A percentile compares a stretch with the other conserved stretches of the same genome.
Evolutionary conservation across 768 basidiomycete genomes (phyloP).

Genomic region (Mycena kentingensis): DNA sequence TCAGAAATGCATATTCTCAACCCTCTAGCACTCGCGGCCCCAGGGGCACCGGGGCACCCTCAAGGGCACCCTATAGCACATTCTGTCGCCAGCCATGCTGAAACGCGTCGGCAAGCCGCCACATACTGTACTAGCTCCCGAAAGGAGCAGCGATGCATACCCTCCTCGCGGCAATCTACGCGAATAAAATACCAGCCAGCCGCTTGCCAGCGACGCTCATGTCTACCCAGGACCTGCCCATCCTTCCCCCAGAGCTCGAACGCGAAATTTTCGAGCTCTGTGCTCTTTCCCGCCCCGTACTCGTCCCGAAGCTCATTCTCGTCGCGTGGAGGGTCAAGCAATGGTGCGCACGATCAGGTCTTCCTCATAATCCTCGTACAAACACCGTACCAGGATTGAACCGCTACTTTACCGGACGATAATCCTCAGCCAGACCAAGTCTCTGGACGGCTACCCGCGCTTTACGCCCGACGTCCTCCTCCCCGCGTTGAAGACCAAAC

Average conservation of each 20-base stretch:
- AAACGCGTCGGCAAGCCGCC: no score
- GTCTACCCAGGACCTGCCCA: background rate
- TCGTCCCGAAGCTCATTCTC: conserved; percentile 28
- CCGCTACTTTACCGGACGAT: background rate
- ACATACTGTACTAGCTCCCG: background rate
- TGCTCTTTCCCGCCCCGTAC: conserved; percentile 22
- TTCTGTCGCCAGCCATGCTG: no score
- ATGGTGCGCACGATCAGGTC: conserved; percentile 25
- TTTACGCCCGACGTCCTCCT: background rate
- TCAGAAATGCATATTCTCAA: no score
- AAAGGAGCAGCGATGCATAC: no score
- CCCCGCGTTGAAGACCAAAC: background rate
- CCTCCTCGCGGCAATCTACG: background rate
- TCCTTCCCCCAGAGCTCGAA: conserved; percentile 33
- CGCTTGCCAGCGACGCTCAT: conserved; percentile 1
- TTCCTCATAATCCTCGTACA: background rate
- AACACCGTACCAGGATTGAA: background rate
- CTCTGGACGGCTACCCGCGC: background rate
- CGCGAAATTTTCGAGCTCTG: conserved; percentile 33
- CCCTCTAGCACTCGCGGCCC: no score
- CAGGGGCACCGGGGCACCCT: no score
- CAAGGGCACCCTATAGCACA: no score
- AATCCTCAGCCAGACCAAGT: background rate
- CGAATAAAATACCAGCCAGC: conserved; percentile 4
- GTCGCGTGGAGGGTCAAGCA: conserved; percentile 28